Base-by-base conservation (phyloP, 2,329 filamentous ascomycete genomes). In the Zelopaecilomyces penicillatus region DNA sequence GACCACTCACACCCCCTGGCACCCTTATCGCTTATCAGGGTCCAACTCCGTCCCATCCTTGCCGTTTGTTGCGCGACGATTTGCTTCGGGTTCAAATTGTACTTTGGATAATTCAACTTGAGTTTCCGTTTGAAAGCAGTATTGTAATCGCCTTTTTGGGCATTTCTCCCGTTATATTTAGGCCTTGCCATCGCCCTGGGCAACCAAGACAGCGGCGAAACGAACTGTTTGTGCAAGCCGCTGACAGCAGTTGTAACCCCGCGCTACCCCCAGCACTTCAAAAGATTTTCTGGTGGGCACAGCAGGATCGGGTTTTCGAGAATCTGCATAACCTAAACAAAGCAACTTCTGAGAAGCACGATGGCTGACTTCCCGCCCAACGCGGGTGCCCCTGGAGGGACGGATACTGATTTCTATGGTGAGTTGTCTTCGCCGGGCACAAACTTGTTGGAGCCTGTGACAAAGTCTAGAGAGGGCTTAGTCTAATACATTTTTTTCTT, bases 331-430 rank as follows among this genome's bases (percentile, higher is more conserved):
- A 31, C 27, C 12, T 7, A 5, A 38, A 33, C 12, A 11, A 19
- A 32, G 30, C n/a, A 30, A 27, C 8, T 26, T n/a, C 11, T 9
- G 47, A 46, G 42, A 45, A n/a, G 33, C 42, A 50, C 47, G 41
- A 60, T 61, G 57, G 57, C 56, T 42, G 54, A 49, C 26, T 50
- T 45, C 42, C 38, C 45, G 19, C 52, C 55, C 43, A 51, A 54
- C 51, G 54, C 57, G 30, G 55, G 53, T 47, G 48, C 52, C 46
- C 50, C 52, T 41, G 55, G 49, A 38, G 54, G 52, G 31, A 66
- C 70, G 50, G 69, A 78, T 52, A 61, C 76, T 47, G 78, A 83
- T 65, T 78, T 83, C 63, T 83, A 83, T 54, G 75, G 79, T 81
- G 66, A 55, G 68, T 35, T 4, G 4, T 31, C 2, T 32, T 26